These are phyloP conservation scores for Penicillium riverlandense DNA, from an alignment of 495 filamentous ascomycete genomes.

Conservation along the genomic window DNA sequence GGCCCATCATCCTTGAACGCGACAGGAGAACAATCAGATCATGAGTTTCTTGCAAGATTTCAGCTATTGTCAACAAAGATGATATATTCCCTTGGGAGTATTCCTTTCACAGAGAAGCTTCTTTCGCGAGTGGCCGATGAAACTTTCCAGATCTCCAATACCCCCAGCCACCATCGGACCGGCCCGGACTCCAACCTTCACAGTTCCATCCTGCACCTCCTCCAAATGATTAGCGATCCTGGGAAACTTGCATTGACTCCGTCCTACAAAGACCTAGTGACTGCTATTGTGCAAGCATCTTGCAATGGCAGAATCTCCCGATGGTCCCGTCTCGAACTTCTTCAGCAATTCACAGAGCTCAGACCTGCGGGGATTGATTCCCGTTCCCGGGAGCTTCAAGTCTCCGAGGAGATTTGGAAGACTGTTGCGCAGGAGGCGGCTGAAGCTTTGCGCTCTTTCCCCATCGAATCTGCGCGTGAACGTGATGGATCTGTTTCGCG, in stretches of 20 bases:
- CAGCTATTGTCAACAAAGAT: conserved; percentile 52
- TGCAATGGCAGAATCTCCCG: conserved; percentile 46
- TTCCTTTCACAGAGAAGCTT: conserved; percentile 75
- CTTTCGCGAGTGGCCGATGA: conserved; percentile 35
- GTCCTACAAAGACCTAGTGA: conserved; percentile 24
- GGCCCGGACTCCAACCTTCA: conserved; percentile 17
- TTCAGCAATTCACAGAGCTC: conserved; percentile 34
- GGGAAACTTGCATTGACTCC: conserved; percentile 12
- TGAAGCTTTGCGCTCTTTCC: conserved; percentile 29
- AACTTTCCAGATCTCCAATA: conserved; percentile 37
- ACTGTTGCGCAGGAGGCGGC: conserved; percentile 25
- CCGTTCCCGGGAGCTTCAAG: conserved; percentile 1
- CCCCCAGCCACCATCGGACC: conserved; percentile 37
- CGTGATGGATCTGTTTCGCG: conserved; percentile 37
- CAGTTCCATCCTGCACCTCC: conserved; percentile 35
- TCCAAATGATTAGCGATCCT: conserved; percentile 24
- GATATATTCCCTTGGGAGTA: conserved; percentile 57
- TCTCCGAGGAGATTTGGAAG: conserved; percentile 27
- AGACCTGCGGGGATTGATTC: conserved; percentile 4
- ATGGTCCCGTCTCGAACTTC: conserved; percentile 36
- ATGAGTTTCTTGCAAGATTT: conserved; percentile 54
- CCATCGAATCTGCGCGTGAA: conserved; percentile 34
- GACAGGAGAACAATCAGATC: conserved; percentile 10
- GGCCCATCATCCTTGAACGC: conserved; percentile 33
- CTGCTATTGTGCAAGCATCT: conserved; percentile 32